phyloP scores from a whole-genome alignment of 257 asterid genomes.

The Coffea eugenioides region DNA sequence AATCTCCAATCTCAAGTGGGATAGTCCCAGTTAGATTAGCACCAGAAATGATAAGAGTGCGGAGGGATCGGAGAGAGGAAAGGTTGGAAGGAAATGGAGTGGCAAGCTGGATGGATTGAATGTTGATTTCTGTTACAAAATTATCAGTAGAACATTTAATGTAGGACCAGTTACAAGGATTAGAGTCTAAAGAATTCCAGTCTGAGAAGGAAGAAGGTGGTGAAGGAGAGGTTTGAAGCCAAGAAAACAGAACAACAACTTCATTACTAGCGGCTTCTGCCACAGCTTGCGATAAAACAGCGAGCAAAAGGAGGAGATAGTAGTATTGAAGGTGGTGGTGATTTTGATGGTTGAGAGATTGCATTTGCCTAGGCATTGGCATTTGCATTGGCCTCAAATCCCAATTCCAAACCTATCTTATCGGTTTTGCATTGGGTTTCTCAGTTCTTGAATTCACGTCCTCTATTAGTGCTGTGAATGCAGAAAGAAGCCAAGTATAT shows the following conservation, averaged over 20 bases:
- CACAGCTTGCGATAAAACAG: slow-evolving; percentile 19
- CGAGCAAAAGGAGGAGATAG: slow-evolving; percentile 29
- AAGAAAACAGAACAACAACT: slow-evolving; percentile 45
- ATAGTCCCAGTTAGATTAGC: slow-evolving; percentile 68
- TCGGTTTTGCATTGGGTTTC: slow-evolving; percentile 49
- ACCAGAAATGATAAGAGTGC: slow-evolving; percentile 49
- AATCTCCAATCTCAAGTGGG: slow-evolving; percentile 57
- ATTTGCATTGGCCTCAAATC: slow-evolving; percentile 57
- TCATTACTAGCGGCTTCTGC: slow-evolving; percentile 32
- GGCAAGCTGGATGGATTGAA: slow-evolving; percentile 42
- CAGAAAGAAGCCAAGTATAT: too few relatives aligned
- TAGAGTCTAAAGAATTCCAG: slow-evolving; percentile 53
- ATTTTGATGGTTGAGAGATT: slow-evolving; percentile 51
- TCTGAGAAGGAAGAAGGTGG: slow-evolving; percentile 40
- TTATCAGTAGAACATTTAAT: slow-evolving; percentile 42
- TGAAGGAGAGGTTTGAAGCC: slow-evolving; percentile 55
- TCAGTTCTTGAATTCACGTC: slow-evolving; percentile 22
- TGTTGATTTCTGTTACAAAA: slow-evolving; percentile 41
- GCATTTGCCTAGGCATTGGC: slow-evolving; percentile 71
- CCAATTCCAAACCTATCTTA: slow-evolving; percentile 38
- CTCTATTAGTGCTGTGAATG: not conserved
- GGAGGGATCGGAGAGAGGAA: slow-evolving; percentile 50
- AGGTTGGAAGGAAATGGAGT: slow-evolving; percentile 60
- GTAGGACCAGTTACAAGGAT: slow-evolving; percentile 67
- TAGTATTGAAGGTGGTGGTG: slow-evolving; percentile 17